Evolutionary conservation across 805 yeast genomes (phyloP).

Genomic region (Priceomyces haplophilus): DNA sequence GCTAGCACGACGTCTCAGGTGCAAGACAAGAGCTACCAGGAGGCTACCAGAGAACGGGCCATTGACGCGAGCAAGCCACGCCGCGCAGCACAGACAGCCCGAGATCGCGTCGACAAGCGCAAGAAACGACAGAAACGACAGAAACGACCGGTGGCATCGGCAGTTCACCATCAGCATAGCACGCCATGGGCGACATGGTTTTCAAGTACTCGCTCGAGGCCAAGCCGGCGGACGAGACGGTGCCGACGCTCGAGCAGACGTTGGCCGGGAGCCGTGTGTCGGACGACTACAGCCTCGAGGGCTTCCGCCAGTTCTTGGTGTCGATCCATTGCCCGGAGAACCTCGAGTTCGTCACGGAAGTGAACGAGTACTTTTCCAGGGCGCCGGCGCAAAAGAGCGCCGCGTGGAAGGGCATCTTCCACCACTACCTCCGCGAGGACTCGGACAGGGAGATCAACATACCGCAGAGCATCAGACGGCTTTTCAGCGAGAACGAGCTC

Average conservation of each 20-base stretch:
- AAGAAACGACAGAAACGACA: too few relatives aligned
- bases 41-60: too few relatives aligned
- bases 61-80: too few relatives aligned
- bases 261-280: not conserved
- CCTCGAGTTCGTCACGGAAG: constrained; percentile 29
- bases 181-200: not conserved
- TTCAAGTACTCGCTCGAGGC: not conserved
- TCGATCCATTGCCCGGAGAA: constrained; percentile 37
- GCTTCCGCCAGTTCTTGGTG: constrained; percentile 25
- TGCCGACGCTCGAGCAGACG: constrained; percentile 8
- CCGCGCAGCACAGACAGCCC: too few relatives aligned
- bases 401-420: constrained; percentile 27
- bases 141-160: too few relatives aligned
- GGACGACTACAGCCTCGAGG: constrained; percentile 3
- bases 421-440: constrained; percentile 24
- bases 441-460: constrained; percentile 34
- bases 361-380: constrained; percentile 15
- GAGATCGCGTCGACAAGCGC: too few relatives aligned
- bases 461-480: constrained; percentile 22
- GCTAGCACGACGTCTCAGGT: too few relatives aligned
- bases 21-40: too few relatives aligned
- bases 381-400: constrained; percentile 8
- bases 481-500: constrained; percentile 15
- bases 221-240: not conserved
- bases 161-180: not conserved